phyloP scores from a whole-genome alignment of 163 green algal genomes.

The Chlamydomonas reinhardtii region DNA sequence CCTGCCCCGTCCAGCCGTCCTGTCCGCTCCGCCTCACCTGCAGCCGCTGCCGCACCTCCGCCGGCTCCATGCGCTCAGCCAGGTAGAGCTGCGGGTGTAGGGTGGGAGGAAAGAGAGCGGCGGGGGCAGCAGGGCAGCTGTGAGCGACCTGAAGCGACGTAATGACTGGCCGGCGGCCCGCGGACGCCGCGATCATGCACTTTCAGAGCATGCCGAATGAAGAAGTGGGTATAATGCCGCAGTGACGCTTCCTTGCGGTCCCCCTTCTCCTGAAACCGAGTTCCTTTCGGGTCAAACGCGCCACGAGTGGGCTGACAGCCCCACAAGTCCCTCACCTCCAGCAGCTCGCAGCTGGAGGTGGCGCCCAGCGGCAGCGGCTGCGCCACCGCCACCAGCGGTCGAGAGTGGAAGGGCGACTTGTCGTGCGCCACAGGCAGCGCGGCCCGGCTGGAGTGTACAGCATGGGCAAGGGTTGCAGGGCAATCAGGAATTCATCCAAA shows the following conservation, averaged over 20 bases:
- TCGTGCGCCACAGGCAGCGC: constrained; percentile 71
- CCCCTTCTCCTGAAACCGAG: no score
- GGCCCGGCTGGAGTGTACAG: constrained; percentile 56
- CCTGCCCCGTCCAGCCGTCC: no score
- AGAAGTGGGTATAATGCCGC: no score
- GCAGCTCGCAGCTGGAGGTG: constrained; percentile 63
- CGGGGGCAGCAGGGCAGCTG: neutral
- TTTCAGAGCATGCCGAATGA: no score
- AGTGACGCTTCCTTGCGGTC: no score
- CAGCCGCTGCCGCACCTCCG: constrained; percentile 12
- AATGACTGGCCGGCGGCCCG: no score
- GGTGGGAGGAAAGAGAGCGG: neutral
- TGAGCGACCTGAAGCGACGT: no score
- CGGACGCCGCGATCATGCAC: no score
- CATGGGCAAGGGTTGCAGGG: no score
- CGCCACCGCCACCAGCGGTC: constrained; percentile 69
- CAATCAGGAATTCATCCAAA: no score
- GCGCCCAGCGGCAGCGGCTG: constrained; percentile 74
- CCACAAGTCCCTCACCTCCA: constrained; percentile 38
- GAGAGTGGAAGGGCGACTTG: constrained; percentile 70
- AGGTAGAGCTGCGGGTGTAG: neutral
- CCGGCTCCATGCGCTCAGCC: neutral
- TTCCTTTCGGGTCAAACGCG: no score
- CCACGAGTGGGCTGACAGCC: neutral
- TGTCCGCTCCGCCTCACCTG: neutral